A percentile compares a stretch with the other conserved stretches of the same genome.
phyloP scores from a whole-genome alignment of 441 rosid genomes.

The Cnidoscolus chayamansa region DNA sequence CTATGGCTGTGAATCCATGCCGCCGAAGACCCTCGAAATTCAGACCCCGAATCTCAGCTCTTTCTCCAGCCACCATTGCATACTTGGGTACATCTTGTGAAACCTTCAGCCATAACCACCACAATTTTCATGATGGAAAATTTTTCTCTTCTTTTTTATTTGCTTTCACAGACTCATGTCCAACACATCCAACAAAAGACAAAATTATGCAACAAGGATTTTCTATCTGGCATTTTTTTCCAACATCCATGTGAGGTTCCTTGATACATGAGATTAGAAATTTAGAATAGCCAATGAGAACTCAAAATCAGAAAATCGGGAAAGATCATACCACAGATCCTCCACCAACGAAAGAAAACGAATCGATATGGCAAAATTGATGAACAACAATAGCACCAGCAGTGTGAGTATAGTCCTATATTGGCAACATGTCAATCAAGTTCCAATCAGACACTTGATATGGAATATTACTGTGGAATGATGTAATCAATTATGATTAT shows the following conservation, averaged over 20 bases:
- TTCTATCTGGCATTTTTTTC: background rate
- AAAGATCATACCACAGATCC: constrained; percentile 76
- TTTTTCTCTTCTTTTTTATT: background rate
- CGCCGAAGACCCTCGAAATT: constrained; percentile 87
- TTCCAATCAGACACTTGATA: constrained; percentile 20
- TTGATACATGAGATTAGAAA: no score
- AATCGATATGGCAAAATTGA: constrained; percentile 82
- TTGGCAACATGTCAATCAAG: constrained; percentile 36
- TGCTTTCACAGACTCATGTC: background rate
- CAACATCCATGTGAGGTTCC: no score
- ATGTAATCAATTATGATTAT: background rate
- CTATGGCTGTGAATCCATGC: constrained; percentile 56
- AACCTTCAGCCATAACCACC: constrained; percentile 45
- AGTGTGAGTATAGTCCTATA: constrained; percentile 74
- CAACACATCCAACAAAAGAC: background rate
- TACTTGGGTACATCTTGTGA: constrained; percentile 92
- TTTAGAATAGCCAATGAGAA: background rate
- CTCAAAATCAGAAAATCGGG: constrained; percentile 8
- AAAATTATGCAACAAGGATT: background rate
- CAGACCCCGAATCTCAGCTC: constrained; percentile 87
- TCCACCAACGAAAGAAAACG: constrained; percentile 82
- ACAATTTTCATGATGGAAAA: background rate
- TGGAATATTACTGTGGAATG: constrained; percentile 4
- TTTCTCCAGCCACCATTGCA: constrained; percentile 87
- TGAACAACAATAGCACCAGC: constrained; percentile 84